Base-by-base conservation (phyloP, 2,329 filamentous ascomycete species). In the Fusarium devonianum region DNA sequence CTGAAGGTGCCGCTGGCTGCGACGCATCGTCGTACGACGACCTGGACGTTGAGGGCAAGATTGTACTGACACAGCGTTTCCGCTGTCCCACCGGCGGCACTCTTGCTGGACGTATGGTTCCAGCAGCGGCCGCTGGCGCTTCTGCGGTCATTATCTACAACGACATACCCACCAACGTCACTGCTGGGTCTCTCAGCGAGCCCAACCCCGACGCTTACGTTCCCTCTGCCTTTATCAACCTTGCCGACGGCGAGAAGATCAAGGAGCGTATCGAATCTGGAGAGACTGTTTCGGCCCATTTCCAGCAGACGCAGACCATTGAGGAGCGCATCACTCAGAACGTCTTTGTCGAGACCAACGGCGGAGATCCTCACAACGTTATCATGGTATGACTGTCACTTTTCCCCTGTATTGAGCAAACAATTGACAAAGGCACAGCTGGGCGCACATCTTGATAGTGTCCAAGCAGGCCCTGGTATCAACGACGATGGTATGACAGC, bases 161-260 rank as follows among this genome's bases (percentile, higher is more conserved):
- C 17, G 59, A 62, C 8, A 8, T 62, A 8, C 45, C 52, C 0
- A 62, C 59, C 0, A 62, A 60, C 5, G 55, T 60, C 1, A 61
- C 58, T 5, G 58, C 58, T 12, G 59, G 59, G 18, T 62, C 59
- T 0, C 55, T 62, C 3, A 62, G 59, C 6, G 49, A 54, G n/a
- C 63, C 65, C 0, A 43, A 65, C 6, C 56, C 63, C 0, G 40
- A 60, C 17, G 49, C 42, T 7, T 34, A 51, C 10, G 59, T 57
- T 0, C 59, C 59, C 4, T 42, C 59, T 6, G 59, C 58, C 0
- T 62, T 62, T 3, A 62, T 62, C 2, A 53, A 36, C 5, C 65
- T 71, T 13, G 69, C 54, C 2, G 77, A 79, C 42, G 77, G 77
- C 0, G 38, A 70, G 30, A 70, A 67, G 2, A 67, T 79, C 21